Conservation (phyloP, 345 rosid genomes). For the Capsella bursapastoris region DNA sequence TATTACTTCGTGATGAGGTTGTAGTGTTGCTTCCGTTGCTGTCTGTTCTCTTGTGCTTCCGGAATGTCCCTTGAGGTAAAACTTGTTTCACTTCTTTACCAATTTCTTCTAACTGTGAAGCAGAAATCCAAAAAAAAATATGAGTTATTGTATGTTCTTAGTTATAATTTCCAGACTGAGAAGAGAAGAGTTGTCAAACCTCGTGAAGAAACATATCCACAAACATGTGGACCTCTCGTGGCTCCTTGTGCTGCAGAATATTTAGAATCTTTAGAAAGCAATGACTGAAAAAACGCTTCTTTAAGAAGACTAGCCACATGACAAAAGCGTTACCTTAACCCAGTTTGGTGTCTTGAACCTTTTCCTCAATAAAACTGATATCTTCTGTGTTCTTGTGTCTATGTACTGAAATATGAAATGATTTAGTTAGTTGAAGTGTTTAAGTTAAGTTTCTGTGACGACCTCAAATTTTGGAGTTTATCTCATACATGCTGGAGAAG, state of each 20-base stretch:
- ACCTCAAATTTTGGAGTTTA: conserved; percentile 24
- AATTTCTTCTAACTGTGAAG: conserved; percentile 66
- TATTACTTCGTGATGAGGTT: conserved; percentile 82
- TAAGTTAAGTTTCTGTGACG: conserved; percentile 10
- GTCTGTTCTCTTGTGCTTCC: conserved; percentile 84
- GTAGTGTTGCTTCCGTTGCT: conserved; percentile 88
- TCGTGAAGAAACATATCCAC: conserved; percentile 92
- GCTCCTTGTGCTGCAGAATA: conserved; percentile 94
- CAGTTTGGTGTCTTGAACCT: conserved; percentile 97
- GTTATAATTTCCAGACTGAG: conserved; percentile 10
- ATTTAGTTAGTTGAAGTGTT: conserved; percentile 36
- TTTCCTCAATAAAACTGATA: conserved; percentile 84
- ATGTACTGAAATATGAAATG: conserved; percentile 60
- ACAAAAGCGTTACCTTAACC: conserved; percentile 72
- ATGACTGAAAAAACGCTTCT: conserved; percentile 24
- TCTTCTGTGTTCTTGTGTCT: conserved; percentile 76
- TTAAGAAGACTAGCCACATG: conserved; percentile 18
- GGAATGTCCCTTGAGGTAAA: conserved; percentile 73
- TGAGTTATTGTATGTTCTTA: conserved; percentile 8
- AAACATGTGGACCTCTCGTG: conserved; percentile 98
- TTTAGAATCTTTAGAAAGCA: conserved; percentile 39
- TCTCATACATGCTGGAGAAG: conserved; percentile 81
- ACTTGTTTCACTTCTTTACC: conserved; percentile 83
- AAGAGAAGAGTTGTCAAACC: conserved; percentile 54
- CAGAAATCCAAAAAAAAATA: neutral